These are phyloP conservation scores for Mortierella sp. DNA, from an alignment of 371 early-diverging fungal species.

Conservation along the genomic window DNA sequence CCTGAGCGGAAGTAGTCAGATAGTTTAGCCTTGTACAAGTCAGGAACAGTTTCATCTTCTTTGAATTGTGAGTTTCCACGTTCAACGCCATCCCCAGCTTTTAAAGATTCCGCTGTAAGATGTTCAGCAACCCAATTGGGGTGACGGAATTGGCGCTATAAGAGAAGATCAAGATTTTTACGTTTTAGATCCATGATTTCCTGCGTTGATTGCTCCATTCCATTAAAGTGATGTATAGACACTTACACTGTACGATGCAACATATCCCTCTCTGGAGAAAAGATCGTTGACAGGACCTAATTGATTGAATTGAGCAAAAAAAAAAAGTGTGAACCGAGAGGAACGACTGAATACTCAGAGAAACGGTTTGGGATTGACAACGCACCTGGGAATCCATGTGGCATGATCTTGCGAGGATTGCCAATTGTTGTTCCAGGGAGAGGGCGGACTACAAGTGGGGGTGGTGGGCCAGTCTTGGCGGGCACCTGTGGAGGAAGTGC, in stretches of 20 bases:
- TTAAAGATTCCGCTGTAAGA: conserved; percentile 74
- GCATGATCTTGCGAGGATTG: conserved; percentile 41
- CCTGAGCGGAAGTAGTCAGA: conserved; percentile 79
- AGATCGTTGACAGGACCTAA: conserved; percentile 66
- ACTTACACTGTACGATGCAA: conserved; percentile 50
- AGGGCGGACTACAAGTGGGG: conserved; percentile 29
- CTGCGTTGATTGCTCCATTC: not conserved
- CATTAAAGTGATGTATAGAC: not conserved
- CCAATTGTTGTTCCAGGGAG: conserved; percentile 27
- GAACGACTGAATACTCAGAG: too few relatives aligned
- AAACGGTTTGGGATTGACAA: not conserved
- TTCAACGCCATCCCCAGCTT: conserved; percentile 65
- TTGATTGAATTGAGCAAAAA: not conserved
- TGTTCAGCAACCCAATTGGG: conserved; percentile 91
- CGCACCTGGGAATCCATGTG: conserved; percentile 57
- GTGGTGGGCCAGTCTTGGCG: conserved; percentile 4
- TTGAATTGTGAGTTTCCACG: conserved; percentile 77
- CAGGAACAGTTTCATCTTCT: conserved; percentile 76
- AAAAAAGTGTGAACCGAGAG: not conserved
- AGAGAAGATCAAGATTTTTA: not conserved
- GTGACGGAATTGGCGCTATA: conserved; percentile 82
- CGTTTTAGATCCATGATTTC: not conserved
- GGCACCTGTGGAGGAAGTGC: conserved; percentile 19
- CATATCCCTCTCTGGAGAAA: conserved; percentile 59
- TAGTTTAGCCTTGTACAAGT: conserved; percentile 75